Conservation (phyloP, 805 yeast genomes). For the Hanseniaspora guilliermondii region DNA sequence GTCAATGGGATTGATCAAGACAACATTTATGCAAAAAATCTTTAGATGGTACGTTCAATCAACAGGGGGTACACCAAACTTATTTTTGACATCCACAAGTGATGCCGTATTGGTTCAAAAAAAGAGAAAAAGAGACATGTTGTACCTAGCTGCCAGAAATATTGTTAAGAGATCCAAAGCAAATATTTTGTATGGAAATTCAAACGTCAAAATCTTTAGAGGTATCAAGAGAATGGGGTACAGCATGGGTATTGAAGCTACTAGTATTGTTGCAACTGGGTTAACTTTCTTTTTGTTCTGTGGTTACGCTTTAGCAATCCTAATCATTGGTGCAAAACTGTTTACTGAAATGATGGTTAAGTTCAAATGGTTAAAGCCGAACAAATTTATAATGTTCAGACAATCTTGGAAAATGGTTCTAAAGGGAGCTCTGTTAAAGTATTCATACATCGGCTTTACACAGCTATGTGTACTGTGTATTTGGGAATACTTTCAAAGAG, state of each 20-base stretch:
- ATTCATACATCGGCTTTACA: constrained; percentile 73
- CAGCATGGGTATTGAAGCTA: constrained; percentile 63
- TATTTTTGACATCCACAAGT: constrained; percentile 49
- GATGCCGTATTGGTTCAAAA: constrained; percentile 63
- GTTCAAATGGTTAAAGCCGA: constrained; percentile 39
- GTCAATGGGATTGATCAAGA: constrained; percentile 84
- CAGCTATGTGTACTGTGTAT: constrained; percentile 66
- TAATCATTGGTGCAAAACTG: constrained; percentile 45
- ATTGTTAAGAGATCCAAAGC: constrained; percentile 30
- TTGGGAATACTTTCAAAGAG: constrained; percentile 74
- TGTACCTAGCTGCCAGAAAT: constrained; percentile 17
- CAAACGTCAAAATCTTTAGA: constrained; percentile 55
- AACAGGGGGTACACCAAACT: constrained; percentile 77
- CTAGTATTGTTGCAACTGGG: constrained; percentile 74
- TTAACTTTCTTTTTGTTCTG: constrained; percentile 72
- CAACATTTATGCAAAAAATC: constrained; percentile 69
- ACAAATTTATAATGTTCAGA: constrained; percentile 39
- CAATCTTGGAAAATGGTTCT: constrained; percentile 45
- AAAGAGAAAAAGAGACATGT: constrained; percentile 20
- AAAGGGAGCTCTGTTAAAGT: constrained; percentile 70
- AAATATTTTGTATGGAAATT: constrained; percentile 36
- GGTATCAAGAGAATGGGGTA: constrained; percentile 81
- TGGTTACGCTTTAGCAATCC: constrained; percentile 56
- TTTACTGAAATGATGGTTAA: constrained; percentile 37
- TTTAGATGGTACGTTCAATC: constrained; percentile 76